Conservation (phyloP, 176 grass and related monocot genomes). For the Oryza glumipatula region DNA sequence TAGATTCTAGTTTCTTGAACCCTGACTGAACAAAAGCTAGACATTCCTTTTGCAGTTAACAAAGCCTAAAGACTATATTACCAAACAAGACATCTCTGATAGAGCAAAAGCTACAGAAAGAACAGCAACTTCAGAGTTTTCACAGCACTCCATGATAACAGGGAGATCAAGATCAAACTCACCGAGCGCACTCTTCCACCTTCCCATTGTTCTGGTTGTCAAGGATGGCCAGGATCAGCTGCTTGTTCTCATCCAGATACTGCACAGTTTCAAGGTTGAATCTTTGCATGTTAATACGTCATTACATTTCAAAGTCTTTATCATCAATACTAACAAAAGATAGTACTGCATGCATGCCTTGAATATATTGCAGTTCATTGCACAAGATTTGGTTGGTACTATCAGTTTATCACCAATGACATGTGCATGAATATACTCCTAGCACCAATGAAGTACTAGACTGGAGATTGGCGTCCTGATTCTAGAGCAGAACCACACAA, state of each 20-base stretch:
- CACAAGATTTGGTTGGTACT: not conserved
- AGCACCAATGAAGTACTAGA: not conserved
- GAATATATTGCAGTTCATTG: not conserved
- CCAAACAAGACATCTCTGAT: not conserved
- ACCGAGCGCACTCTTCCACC: slow-evolving; percentile 95
- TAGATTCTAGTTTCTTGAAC: not conserved
- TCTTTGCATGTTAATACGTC: slow-evolving; percentile 31
- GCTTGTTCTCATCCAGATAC: slow-evolving; percentile 99
- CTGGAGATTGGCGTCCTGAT: not conserved
- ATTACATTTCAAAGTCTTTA: not conserved
- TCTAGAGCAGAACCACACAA: not conserved
- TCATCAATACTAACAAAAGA: not conserved
- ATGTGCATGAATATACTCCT: not conserved
- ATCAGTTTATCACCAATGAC: slow-evolving; percentile 29
- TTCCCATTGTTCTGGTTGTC: slow-evolving; percentile 99
- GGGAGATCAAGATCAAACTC: slow-evolving; percentile 28
- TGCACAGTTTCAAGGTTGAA: slow-evolving; percentile 54
- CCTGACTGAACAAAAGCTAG: not conserved
- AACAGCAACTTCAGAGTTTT: not conserved
- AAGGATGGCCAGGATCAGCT: slow-evolving; percentile 96
- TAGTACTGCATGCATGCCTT: not conserved
- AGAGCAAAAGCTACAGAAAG: slow-evolving; percentile 16
- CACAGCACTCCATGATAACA: not conserved
- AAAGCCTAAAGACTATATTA: not conserved
- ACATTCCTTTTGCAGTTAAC: not conserved